These are phyloP conservation scores for Tolypocladium nubicola DNA, from an alignment of 2,329 filamentous ascomycete genomes.

Conservation along the genomic window DNA sequence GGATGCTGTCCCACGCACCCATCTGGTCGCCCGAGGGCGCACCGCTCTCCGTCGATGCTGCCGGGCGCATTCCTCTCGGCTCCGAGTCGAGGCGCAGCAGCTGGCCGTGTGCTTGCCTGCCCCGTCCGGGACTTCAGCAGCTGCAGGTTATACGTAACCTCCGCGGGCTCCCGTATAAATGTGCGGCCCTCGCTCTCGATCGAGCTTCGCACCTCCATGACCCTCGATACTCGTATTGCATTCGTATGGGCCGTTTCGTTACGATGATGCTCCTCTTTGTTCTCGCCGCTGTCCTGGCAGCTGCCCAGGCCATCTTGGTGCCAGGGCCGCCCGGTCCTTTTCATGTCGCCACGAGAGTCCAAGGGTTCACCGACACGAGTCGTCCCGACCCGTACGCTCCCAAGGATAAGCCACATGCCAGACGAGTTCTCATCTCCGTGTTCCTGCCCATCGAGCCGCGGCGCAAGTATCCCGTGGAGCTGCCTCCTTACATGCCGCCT, in stretches of 20 bases:
- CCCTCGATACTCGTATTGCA: neutral
- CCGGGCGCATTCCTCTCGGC: neutral
- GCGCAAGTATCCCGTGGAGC: neutral
- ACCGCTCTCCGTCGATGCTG: neutral
- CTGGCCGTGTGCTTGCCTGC: neutral
- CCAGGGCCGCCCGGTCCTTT: conserved; percentile 1
- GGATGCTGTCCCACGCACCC: neutral
- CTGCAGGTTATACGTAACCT: neutral
- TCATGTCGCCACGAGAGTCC: conserved; percentile 4
- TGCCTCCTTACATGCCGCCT: conserved; percentile 7
- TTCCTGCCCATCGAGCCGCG: neutral
- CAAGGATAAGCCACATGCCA: conserved; percentile 1
- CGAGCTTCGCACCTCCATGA: neutral
- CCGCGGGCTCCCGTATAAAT: neutral
- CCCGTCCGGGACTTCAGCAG: neutral
- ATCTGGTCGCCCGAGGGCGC: neutral
- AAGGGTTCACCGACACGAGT: conserved; percentile 8
- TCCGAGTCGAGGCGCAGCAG: neutral
- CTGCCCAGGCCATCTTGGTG: conserved; percentile 4
- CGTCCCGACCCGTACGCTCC: conserved; percentile 11
- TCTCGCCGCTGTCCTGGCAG: neutral
- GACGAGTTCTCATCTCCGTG: neutral
- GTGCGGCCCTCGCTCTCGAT: neutral
- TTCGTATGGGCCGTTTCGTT: neutral
- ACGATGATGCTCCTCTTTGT: neutral